Percentiles rank a stretch among this genome's conserved stretches.
These are phyloP conservation scores for Serpula lacrymans DNA, from an alignment of 768 basidiomycete species.

Conservation along the genomic window DNA sequence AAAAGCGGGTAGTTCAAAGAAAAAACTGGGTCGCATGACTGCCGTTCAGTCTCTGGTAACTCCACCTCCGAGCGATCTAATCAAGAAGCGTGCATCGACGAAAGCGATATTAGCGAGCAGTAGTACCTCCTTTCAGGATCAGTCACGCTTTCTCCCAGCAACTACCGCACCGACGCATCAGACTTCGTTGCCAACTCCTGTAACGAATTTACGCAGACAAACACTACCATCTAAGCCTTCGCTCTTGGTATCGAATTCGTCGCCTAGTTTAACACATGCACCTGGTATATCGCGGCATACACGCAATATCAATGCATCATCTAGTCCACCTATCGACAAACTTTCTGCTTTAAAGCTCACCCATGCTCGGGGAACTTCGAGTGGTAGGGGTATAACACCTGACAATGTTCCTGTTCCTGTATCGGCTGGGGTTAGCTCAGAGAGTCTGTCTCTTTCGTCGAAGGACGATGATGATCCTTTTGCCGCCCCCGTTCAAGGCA, in stretches of 20 bases:
- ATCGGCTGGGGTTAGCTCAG: neutral
- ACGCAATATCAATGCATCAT: too few relatives aligned
- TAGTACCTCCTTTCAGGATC: neutral
- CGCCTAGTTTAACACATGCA: slow-evolving; percentile 3
- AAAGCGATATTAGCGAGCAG: neutral
- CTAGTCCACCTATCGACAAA: too few relatives aligned
- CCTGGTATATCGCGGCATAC: too few relatives aligned
- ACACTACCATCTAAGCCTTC: neutral
- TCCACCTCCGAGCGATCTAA: slow-evolving; percentile 6
- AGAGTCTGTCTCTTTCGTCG: slow-evolving; percentile 3
- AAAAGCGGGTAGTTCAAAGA: neutral
- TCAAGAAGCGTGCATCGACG: slow-evolving; percentile 1
- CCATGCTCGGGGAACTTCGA: neutral
- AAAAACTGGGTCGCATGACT: neutral
- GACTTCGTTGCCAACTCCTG: slow-evolving; percentile 15
- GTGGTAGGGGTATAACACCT: neutral
- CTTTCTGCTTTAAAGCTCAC: too few relatives aligned
- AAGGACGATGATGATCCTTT: neutral
- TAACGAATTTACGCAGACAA: slow-evolving; percentile 8
- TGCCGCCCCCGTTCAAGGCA: neutral
- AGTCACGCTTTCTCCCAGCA: neutral
- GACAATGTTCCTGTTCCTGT: neutral
- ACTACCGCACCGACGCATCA: too few relatives aligned
- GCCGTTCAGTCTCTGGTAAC: slow-evolving; percentile 9
- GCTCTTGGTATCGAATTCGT: slow-evolving; percentile 4